These are phyloP conservation scores for Dioscorea cayenensis DNA, from an alignment of 116 monocot species.

Conservation along the genomic window DNA sequence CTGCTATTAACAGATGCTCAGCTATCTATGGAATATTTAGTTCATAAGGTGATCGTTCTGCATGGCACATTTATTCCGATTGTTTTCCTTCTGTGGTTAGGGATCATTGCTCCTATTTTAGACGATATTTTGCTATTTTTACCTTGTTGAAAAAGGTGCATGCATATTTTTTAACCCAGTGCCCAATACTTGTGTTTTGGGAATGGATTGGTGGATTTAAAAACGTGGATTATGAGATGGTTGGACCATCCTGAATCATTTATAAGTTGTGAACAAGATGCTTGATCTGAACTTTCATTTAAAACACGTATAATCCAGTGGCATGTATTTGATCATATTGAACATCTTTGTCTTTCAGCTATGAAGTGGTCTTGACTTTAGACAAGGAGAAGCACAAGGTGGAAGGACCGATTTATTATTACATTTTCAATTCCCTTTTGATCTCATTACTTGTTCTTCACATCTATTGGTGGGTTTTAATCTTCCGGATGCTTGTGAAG, in stretches of 20 bases:
- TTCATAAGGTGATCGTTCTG: too few species aligned
- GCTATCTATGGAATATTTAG: neutral
- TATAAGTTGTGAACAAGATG: too few species aligned
- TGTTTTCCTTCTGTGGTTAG: too few species aligned
- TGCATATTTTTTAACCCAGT: too few species aligned
- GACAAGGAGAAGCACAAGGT: conserved; percentile 30
- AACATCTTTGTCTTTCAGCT: conserved; percentile 11
- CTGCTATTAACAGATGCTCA: neutral
- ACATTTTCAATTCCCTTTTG: conserved; percentile 38
- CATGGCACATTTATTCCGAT: too few species aligned
- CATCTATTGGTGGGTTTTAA: conserved; percentile 52
- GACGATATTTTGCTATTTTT: too few species aligned
- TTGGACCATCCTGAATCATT: too few species aligned
- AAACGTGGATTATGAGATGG: too few species aligned
- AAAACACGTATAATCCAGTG: neutral
- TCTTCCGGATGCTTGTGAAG: conserved; percentile 29
- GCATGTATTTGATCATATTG: neutral
- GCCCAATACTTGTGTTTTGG: neutral
- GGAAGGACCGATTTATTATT: conserved; percentile 31
- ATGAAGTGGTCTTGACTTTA: conserved; percentile 24
- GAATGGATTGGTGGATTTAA: too few species aligned
- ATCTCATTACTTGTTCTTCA: conserved; percentile 30
- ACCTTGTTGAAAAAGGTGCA: too few species aligned
- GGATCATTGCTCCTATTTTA: too few species aligned
- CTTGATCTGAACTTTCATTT: neutral